Evolutionary conservation across 2,329 filamentous ascomycete genomes (phyloP), one percentile per base, ranked within the genome.

Genomic region (Ophiostoma perfectum): DNA sequence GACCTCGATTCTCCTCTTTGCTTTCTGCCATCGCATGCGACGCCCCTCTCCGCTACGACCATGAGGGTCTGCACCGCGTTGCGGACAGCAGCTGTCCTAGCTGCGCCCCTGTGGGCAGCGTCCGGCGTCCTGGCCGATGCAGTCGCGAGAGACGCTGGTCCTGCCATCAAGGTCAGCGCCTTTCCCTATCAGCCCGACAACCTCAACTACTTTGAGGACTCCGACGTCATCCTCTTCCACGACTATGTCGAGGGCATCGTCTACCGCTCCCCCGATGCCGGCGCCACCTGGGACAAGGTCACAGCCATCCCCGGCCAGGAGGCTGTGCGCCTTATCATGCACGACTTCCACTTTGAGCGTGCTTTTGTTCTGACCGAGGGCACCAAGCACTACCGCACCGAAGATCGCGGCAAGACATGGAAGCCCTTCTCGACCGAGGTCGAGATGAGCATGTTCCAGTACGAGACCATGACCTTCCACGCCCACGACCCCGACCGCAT

Each of bases 131-230:
- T 38, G 27, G 36, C 27, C 36, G 36, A 14, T 14, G 55, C 60
- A 39, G 27, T 27, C 27, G 27, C 27, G 27, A 16, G 38, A 27
- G 60, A 63, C 18, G 60, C 60, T 75, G 81, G 82, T 65, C 93
- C 93, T 38, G 82, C 83, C 68, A 83, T 97, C 74, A 82, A 84
- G 71, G 80, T 82, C 70, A 90, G 81, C 67, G 78, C 84, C 64
- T 91, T 97, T 79, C 81, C 90, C 62, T 82, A 88, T 74, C 78
- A 83, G 67, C 91, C 92, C 0, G 76, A 80, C 67, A 88, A 88
- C 76, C 81, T 97, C 72, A 90, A 90, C 79, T 99, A 97, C 80
- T 98, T 99, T 76, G 89, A 95, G 75, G 91, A 94, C 77, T 93
- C 91, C 72, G 89, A 97, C 77, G 86, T 90, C 66, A 82, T 96